Percentiles rank a stretch among this genome's conserved stretches.
phyloP scores from a whole-genome alignment of 768 basidiomycete species.

The Leccinum subgranulosum region DNA sequence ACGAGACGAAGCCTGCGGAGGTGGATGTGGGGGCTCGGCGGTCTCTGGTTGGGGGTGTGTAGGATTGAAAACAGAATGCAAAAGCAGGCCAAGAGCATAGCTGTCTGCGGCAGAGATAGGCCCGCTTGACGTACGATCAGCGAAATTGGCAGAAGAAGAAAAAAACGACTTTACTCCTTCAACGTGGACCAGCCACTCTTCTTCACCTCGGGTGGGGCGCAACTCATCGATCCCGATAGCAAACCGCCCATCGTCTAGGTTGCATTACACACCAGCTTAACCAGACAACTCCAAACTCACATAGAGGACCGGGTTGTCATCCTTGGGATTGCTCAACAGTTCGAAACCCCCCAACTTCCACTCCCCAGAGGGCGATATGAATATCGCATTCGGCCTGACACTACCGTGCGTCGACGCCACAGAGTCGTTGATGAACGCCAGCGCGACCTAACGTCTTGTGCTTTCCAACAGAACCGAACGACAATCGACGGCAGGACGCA shows the following conservation, averaged over 20 bases:
- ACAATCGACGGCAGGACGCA: constrained; percentile 31
- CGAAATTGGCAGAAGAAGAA: background rate
- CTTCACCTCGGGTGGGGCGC: constrained; percentile 83
- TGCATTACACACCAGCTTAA: constrained; percentile 10
- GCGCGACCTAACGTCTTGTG: constrained; percentile 58
- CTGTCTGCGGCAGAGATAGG: constrained; percentile 71
- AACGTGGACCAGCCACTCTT: constrained; percentile 80
- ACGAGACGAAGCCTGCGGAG: constrained; percentile 70
- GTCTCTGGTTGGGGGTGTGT: constrained; percentile 67
- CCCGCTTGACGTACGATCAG: constrained; percentile 30
- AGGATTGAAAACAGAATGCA: constrained; percentile 88
- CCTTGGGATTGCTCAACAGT: constrained; percentile 77
- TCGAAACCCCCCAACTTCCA: constrained; percentile 98
- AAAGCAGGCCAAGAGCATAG: constrained; percentile 83
- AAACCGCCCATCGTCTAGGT: constrained; percentile 62
- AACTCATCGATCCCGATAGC: constrained; percentile 56
- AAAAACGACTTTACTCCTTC: constrained; percentile 62
- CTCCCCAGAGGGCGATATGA: constrained; percentile 90
- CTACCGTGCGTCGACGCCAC: constrained; percentile 83
- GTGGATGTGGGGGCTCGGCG: constrained; percentile 68
- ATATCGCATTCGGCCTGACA: constrained; percentile 70
- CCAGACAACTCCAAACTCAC: constrained; percentile 43
- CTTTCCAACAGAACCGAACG: background rate
- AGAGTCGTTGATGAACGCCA: constrained; percentile 87
- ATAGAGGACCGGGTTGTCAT: constrained; percentile 75